Percentiles rank a stretch among this genome's conserved stretches.
These are phyloP conservation scores for Tricholoma flavovirens DNA, from an alignment of 768 basidiomycete species.

Conservation along the genomic window DNA sequence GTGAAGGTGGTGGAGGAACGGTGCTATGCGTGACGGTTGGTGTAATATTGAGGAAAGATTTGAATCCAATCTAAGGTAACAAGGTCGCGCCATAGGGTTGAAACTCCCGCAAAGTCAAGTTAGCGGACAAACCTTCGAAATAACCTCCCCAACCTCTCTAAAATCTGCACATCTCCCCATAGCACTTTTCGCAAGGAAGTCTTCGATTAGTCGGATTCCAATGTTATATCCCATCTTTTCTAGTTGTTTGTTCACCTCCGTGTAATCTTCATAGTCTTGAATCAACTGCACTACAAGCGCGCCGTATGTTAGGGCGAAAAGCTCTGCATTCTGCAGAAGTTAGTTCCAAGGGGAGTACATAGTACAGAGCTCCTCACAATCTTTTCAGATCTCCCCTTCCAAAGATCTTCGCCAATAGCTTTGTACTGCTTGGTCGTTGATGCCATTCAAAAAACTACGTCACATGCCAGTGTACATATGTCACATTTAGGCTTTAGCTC, in stretches of 20 bases:
- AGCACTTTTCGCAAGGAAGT: conserved; percentile 91
- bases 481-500: no score
- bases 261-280: conserved; percentile 98
- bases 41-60: conserved; percentile 91
- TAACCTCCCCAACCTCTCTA: conserved; percentile 89
- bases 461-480: conserved; percentile 17
- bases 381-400: conserved; percentile 94
- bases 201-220: conserved; percentile 92
- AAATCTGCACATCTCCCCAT: conserved; percentile 92
- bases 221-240: conserved; percentile 99
- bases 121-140: conserved; percentile 68
- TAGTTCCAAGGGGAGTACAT: conserved; percentile 11
- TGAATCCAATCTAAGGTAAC: conserved; percentile 57
- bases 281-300: conserved; percentile 97
- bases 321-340: conserved; percentile 80
- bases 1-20: conserved; percentile 43
- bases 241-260: conserved; percentile 91
- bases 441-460: conserved; percentile 41
- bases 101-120: neutral
- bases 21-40: conserved; percentile 72
- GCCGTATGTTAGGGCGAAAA: conserved; percentile 95
- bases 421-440: conserved; percentile 82
- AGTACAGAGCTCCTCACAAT: conserved; percentile 50
- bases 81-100: neutral
- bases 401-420: conserved; percentile 87